Evolutionary conservation across 2,329 filamentous ascomycete genomes (phyloP).

Genomic region (Aspergillus sojae): DNA sequence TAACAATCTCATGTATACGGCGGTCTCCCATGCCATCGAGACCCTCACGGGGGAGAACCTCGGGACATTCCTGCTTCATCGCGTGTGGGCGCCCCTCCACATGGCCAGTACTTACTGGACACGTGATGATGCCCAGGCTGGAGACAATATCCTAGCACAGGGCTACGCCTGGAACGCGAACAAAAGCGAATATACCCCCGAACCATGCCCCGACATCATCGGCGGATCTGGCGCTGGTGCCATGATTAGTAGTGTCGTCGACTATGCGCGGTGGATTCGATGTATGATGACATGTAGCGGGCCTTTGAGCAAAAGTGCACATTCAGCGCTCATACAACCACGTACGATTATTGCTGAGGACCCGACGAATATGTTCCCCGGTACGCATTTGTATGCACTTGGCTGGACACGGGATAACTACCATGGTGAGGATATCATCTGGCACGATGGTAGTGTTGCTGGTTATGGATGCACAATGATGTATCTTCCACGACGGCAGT

Average conservation of each 20-base stretch:
- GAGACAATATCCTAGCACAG: conserved; percentile 39
- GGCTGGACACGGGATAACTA: neutral
- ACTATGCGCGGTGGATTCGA: conserved; percentile 34
- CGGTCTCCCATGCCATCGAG: conserved; percentile 52
- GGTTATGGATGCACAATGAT: neutral
- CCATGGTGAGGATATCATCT: neutral
- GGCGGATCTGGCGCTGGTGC: conserved; percentile 46
- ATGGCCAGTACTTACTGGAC: conserved; percentile 39
- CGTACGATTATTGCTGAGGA: conserved; percentile 21
- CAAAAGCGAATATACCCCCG: conserved; percentile 31
- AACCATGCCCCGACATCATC: conserved; percentile 11
- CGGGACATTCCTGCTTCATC: conserved; percentile 43
- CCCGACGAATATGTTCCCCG: neutral
- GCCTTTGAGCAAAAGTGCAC: conserved; percentile 27
- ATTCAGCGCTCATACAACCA: conserved; percentile 26
- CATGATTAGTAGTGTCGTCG: conserved; percentile 39
- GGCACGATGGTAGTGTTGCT: neutral
- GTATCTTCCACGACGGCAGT: neutral
- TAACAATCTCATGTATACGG: conserved; percentile 55
- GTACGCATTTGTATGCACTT: neutral
- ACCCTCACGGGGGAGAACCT: conserved; percentile 43
- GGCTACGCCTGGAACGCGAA: conserved; percentile 47
- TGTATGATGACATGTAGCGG: conserved; percentile 31
- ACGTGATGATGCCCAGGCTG: conserved; percentile 39
- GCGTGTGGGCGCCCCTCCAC: conserved; percentile 50